These are phyloP conservation scores for Craspedostauros australis DNA, from an alignment of 108 stramenopile genomes.

Conservation along the genomic window DNA sequence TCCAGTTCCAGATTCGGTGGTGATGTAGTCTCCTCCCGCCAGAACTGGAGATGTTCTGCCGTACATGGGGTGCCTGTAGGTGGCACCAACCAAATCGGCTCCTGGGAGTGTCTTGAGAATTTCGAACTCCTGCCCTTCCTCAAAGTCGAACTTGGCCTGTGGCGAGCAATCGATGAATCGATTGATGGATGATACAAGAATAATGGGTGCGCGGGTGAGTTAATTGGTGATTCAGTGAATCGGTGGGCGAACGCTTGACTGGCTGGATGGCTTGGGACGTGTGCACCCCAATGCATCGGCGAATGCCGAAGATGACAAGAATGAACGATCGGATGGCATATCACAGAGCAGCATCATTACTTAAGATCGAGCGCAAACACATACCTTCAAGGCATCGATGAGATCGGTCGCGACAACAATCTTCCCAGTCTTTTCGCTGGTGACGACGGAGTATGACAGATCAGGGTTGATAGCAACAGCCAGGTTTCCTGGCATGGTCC, in stretches of 20 bases:
- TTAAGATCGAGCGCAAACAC: constrained; percentile 25
- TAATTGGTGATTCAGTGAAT: too few species aligned
- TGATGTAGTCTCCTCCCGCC: constrained; percentile 96
- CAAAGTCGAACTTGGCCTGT: constrained; percentile 61
- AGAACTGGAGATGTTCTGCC: constrained; percentile 76
- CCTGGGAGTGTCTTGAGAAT: constrained; percentile 55
- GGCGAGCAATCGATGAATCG: constrained; percentile 1
- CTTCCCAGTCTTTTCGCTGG: constrained; percentile 58
- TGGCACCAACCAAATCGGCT: constrained; percentile 65
- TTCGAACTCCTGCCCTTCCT: constrained; percentile 61
- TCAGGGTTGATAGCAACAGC: constrained; percentile 93
- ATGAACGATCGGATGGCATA: neutral
- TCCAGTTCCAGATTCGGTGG: constrained; percentile 96
- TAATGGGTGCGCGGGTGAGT: too few species aligned
- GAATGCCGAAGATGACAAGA: neutral
- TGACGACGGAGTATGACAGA: constrained; percentile 86
- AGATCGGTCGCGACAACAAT: constrained; percentile 78
- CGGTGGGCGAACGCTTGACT: too few species aligned
- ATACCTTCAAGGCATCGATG: constrained; percentile 58
- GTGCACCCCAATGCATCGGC: too few species aligned
- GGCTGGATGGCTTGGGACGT: too few species aligned
- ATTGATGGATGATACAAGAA: too few species aligned
- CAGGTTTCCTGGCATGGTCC: constrained; percentile 91
- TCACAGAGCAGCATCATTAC: too few species aligned
- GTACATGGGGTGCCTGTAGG: constrained; percentile 80